These are phyloP conservation scores for Russula sp. DNA, from an alignment of 768 basidiomycete genomes.

Conservation along the genomic window DNA sequence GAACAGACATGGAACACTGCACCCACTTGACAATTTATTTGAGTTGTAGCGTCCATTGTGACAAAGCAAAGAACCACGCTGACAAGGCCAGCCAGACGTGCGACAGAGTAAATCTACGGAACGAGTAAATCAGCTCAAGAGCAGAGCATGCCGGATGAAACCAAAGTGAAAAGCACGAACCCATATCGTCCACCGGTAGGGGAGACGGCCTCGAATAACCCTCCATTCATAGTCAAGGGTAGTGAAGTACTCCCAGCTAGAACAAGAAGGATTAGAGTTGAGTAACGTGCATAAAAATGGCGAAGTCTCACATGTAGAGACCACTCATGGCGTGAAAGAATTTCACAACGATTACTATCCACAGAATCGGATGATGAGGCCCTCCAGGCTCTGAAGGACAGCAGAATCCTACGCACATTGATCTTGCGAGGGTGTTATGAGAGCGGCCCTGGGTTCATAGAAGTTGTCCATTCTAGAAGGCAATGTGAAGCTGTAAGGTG, in stretches of 20 bases:
- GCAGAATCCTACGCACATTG: no score
- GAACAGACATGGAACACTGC: background rate
- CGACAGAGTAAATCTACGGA: background rate
- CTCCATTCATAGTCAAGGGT: background rate
- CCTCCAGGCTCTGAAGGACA: no score
- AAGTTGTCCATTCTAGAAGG: no score
- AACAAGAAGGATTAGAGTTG: background rate
- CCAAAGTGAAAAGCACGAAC: background rate
- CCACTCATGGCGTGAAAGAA: background rate
- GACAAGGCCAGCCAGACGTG: background rate
- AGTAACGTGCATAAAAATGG: no score
- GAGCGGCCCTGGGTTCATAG: no score
- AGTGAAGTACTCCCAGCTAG: background rate
- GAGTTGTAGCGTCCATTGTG: background rate
- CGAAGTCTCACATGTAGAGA: background rate
- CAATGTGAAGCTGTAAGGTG: background rate
- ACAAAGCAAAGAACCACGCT: background rate
- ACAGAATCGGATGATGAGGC: no score
- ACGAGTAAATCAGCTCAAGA: background rate
- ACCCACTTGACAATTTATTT: background rate
- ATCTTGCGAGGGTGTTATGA: no score
- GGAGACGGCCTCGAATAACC: background rate
- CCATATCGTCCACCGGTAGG: background rate
- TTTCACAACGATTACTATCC: background rate
- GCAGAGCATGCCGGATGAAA: background rate